Conservation (phyloP, 106 monocot genomes). For the Ottelia alismoides region DNA sequence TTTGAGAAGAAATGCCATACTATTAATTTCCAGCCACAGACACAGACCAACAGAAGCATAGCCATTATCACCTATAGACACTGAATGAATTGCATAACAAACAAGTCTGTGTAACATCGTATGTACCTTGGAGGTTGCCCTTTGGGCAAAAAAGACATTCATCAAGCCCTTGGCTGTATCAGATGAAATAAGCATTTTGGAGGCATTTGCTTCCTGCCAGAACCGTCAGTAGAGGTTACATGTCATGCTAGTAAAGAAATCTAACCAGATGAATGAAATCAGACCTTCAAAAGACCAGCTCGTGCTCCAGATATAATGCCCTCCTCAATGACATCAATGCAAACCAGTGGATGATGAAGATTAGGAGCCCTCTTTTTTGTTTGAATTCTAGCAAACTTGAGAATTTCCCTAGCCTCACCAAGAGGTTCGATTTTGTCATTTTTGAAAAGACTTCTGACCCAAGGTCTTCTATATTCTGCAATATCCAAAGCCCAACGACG, state of each 20-base stretch:
- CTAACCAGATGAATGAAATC: background rate
- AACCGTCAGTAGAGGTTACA: background rate
- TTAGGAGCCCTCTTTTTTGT: constrained; percentile 65
- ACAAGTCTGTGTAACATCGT: too few relatives aligned
- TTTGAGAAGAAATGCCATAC: too few relatives aligned
- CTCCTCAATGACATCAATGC: constrained; percentile 91
- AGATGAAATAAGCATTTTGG: constrained; percentile 45
- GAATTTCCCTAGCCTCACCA: constrained; percentile 76
- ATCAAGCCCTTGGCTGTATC: constrained; percentile 77
- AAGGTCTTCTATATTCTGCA: constrained; percentile 60
- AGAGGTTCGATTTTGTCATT: constrained; percentile 81
- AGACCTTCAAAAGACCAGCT: constrained; percentile 91
- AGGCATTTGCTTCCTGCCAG: constrained; percentile 72
- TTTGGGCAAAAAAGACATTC: constrained; percentile 85
- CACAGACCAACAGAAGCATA: too few relatives aligned
- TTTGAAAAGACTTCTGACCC: constrained; percentile 81
- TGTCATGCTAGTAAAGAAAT: background rate
- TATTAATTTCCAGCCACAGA: too few relatives aligned
- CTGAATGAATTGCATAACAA: too few relatives aligned
- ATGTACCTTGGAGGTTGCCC: constrained; percentile 80
- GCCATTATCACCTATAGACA: too few relatives aligned
- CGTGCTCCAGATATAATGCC: constrained; percentile 83
- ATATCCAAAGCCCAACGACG: constrained; percentile 80
- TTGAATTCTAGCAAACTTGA: constrained; percentile 84
- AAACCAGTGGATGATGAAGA: constrained; percentile 61